phyloP scores from a whole-genome alignment of 495 filamentous ascomycete genomes.

The Copromyces sp. region DNA sequence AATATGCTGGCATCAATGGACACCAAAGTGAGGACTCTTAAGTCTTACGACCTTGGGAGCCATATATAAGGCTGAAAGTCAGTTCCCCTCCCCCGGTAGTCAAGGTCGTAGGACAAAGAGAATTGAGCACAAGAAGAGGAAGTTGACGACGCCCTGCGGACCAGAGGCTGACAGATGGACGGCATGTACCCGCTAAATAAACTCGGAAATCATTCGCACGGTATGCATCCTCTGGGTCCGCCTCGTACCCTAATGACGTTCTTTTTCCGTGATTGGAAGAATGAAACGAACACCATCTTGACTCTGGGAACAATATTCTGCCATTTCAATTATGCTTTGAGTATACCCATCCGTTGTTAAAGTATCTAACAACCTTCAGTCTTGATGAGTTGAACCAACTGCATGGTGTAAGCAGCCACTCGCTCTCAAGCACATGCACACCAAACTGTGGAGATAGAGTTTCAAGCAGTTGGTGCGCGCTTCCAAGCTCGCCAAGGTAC shows the following conservation, averaged over 20 bases:
- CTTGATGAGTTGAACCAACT: background rate
- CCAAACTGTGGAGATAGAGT: background rate
- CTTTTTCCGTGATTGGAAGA: background rate
- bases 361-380: background rate
- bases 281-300: background rate
- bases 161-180: background rate
- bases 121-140: background rate
- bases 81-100: background rate
- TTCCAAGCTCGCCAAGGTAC: background rate
- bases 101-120: background rate
- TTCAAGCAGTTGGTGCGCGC: background rate
- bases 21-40: background rate
- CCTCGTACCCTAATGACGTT: background rate
- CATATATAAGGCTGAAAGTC: background rate
- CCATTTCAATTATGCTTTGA: background rate
- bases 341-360: background rate
- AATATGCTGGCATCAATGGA: background rate
- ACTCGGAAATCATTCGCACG: background rate
- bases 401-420: background rate
- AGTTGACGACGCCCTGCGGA: background rate
- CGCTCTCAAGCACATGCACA: background rate
- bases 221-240: background rate
- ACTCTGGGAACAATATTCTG: background rate
- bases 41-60: background rate
- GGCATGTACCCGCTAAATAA: background rate